These are phyloP conservation scores for Syzygium aqueum DNA, from an alignment of 345 rosid genomes.

Conservation along the genomic window DNA sequence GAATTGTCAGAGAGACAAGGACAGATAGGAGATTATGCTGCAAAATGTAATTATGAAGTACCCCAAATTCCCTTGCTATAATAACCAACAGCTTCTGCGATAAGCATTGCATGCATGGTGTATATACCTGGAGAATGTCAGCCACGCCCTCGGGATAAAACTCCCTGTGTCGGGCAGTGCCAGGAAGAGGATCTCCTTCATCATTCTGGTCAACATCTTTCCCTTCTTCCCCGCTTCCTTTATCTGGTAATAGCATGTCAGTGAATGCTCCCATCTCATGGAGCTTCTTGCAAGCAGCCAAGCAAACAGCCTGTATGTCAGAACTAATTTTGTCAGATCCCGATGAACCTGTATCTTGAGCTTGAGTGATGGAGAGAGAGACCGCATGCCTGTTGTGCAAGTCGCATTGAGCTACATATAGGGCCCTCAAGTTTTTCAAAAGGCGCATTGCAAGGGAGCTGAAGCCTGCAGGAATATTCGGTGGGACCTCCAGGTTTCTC, in stretches of 20 bases:
- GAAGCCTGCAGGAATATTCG: conserved; percentile 96
- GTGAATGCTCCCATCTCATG: conserved; percentile 99
- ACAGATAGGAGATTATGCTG: not conserved
- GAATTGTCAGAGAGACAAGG: not conserved
- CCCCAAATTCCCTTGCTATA: not conserved
- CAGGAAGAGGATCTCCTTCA: conserved; percentile 96
- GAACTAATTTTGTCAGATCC: conserved; percentile 1
- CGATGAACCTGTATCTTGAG: not conserved
- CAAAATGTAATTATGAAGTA: not conserved
- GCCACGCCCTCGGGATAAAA: conserved; percentile 99
- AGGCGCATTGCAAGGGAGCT: conserved; percentile 96
- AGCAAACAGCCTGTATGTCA: conserved; percentile 78
- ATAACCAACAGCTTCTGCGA: not conserved
- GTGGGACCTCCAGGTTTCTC: conserved; percentile 87
- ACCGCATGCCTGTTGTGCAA: conserved; percentile 81
- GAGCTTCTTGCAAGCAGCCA: conserved; percentile 98
- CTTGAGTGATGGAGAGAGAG: not conserved
- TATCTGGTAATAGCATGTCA: conserved; percentile 97
- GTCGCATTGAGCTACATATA: conserved; percentile 80
- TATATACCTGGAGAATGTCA: conserved; percentile 66
- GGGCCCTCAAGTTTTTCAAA: conserved; percentile 98
- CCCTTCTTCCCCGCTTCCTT: conserved; percentile 84
- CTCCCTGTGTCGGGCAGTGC: conserved; percentile 97
- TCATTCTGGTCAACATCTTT: conserved; percentile 77
- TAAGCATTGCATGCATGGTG: not conserved